Percentiles rank a stretch among this genome's conserved stretches.
These are phyloP conservation scores for Elsinoe batatas DNA, from an alignment of 2,329 filamentous ascomycete species.

Conservation along the genomic window DNA sequence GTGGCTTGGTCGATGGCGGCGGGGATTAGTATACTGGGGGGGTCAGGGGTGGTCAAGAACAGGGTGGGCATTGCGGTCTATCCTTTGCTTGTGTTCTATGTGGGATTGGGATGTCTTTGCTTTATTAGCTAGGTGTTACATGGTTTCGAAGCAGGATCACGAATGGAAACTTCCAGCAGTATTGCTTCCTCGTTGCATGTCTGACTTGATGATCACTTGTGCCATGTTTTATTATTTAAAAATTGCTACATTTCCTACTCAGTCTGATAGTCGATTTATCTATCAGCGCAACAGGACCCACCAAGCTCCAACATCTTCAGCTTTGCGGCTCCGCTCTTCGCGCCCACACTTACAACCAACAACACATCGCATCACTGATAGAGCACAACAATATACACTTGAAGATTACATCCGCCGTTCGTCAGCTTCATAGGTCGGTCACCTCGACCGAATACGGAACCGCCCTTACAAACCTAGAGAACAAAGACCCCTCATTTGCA, in stretches of 20 bases:
- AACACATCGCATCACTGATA: background rate
- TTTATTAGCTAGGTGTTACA: conserved; percentile 69
- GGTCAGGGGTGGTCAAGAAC: conserved; percentile 92
- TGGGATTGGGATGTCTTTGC: conserved; percentile 85
- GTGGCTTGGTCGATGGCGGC: conserved; percentile 90
- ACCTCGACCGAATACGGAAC: background rate
- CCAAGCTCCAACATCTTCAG: background rate
- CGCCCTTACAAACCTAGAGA: background rate
- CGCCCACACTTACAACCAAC: background rate
- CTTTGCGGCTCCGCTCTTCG: background rate
- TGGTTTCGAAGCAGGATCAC: background rate
- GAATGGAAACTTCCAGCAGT: background rate
- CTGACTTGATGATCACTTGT: too few species aligned
- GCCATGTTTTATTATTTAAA: too few species aligned
- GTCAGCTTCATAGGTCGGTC: background rate
- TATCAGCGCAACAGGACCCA: background rate
- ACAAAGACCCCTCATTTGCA: background rate
- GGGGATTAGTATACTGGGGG: conserved; percentile 89
- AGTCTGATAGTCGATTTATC: background rate
- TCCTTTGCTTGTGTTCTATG: conserved; percentile 88
- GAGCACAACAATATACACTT: background rate
- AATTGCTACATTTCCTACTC: too few species aligned
- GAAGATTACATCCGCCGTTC: background rate
- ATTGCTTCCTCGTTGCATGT: too few species aligned
- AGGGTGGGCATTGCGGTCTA: conserved; percentile 89